These are phyloP conservation scores for Fomitopsis schrenkii DNA, from an alignment of 1,284 basidiomycete species.

Conservation along the genomic window DNA sequence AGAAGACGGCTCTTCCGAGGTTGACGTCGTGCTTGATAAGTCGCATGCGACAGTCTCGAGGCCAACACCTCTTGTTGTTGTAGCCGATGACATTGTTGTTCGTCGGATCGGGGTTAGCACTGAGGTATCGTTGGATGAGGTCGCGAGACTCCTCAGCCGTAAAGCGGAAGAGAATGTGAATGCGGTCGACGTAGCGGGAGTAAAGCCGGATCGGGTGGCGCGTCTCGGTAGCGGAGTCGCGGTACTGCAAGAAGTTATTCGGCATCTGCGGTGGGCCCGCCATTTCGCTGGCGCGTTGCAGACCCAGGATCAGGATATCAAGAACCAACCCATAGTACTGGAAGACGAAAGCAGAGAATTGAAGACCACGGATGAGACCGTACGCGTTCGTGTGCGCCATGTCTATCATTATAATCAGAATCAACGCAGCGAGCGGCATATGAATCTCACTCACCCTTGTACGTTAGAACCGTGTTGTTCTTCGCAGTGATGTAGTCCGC, in stretches of 20 bases:
- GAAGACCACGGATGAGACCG: slow-evolving; percentile 91
- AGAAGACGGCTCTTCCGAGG: slow-evolving; percentile 95
- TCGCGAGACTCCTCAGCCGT: slow-evolving; percentile 97
- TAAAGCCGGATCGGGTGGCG: slow-evolving; percentile 94
- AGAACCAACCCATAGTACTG: slow-evolving; percentile 93
- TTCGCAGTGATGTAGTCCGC: slow-evolving; percentile 98
- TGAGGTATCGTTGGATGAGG: slow-evolving; percentile 96
- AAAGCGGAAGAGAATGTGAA: slow-evolving; percentile 97
- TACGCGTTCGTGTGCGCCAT: slow-evolving; percentile 93
- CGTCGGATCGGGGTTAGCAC: slow-evolving; percentile 96
- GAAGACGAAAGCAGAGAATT: slow-evolving; percentile 97
- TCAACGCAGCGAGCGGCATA: not conserved
- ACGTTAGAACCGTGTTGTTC: slow-evolving; percentile 92
- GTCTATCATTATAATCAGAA: slow-evolving; percentile 35
- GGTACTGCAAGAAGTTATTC: slow-evolving; percentile 95
- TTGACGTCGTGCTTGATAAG: slow-evolving; percentile 99
- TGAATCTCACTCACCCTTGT: slow-evolving; percentile 62
- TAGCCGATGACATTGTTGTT: slow-evolving; percentile 99
- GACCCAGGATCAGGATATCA: slow-evolving; percentile 89
- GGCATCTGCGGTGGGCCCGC: slow-evolving; percentile 93
- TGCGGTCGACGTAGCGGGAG: slow-evolving; percentile 89
- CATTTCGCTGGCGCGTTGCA: slow-evolving; percentile 95
- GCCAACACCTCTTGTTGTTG: slow-evolving; percentile 99
- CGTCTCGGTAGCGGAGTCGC: slow-evolving; percentile 90
- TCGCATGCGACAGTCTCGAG: slow-evolving; percentile 97